Conservation (phyloP, 495 filamentous ascomycete species). For the Chaetomidium leptoderma region DNA sequence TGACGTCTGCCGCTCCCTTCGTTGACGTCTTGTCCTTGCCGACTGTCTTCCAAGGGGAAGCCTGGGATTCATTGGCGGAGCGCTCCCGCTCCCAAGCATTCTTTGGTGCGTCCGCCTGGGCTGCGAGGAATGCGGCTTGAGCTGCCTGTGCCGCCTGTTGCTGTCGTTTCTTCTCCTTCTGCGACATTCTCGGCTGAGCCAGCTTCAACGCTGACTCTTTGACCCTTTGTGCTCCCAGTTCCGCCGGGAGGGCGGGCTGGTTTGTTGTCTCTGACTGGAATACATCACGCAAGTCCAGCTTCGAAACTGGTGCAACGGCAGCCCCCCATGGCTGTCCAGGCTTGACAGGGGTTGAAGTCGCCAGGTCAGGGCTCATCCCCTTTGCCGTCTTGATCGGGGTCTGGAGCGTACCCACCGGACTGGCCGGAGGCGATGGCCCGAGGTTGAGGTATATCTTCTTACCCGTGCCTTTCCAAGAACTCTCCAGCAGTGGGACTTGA, state of each 20-base stretch:
- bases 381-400: background rate
- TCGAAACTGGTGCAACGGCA: conserved; percentile 52
- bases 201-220: conserved; percentile 36
- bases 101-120: conserved; percentile 22
- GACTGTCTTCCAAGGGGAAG: conserved; percentile 71
- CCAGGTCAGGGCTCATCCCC: background rate
- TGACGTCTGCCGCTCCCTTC: conserved; percentile 32
- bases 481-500: conserved; percentile 22
- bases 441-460: conserved; percentile 18
- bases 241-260: conserved; percentile 71
- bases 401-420: background rate
- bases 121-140: conserved; percentile 27
- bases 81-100: conserved; percentile 36
- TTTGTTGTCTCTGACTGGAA: conserved; percentile 66
- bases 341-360: conserved; percentile 17
- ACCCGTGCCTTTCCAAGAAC: conserved; percentile 22
- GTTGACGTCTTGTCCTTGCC: conserved; percentile 31
- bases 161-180: conserved; percentile 86
- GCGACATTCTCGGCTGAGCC: conserved; percentile 61
- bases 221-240: conserved; percentile 52
- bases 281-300: conserved; percentile 77
- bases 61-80: conserved; percentile 26
- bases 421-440: background rate
- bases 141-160: conserved; percentile 50
- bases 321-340: conserved; percentile 57